Conservation (phyloP, 495 filamentous ascomycete genomes). For the Cercophora samala region DNA sequence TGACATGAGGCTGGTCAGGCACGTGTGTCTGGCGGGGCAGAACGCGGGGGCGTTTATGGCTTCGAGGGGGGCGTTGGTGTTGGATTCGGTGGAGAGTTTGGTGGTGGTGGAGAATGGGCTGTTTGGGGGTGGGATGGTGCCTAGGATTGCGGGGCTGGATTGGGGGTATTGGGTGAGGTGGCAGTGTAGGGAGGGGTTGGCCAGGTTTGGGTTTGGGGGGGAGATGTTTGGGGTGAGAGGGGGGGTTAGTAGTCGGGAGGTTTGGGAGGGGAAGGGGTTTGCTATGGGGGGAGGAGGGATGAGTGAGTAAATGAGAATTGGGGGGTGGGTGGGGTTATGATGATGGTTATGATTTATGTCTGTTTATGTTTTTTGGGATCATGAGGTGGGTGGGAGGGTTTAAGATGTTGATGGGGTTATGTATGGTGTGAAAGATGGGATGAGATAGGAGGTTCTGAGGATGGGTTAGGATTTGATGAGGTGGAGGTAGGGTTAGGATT, state of each 20-base stretch:
- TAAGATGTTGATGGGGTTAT: background rate
- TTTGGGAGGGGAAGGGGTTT: background rate
- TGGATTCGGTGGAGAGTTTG: slow-evolving; percentile 6
- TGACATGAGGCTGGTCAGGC: slow-evolving; percentile 8
- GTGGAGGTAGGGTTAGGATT: no score
- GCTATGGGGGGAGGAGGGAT: background rate
- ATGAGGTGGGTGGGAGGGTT: background rate
- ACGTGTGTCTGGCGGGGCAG: slow-evolving; percentile 9
- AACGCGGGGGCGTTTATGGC: background rate
- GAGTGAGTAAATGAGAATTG: background rate
- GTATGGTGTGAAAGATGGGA: background rate
- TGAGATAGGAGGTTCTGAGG: background rate
- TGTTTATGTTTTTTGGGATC: no score
- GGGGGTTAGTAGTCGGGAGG: background rate
- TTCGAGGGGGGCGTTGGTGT: background rate
- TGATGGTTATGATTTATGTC: background rate
- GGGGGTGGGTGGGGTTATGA: background rate
- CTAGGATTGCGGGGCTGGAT: slow-evolving; percentile 12
- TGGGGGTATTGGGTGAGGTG: slow-evolving; percentile 18
- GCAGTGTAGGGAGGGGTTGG: slow-evolving; percentile 12
- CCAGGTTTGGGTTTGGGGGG: slow-evolving; percentile 14
- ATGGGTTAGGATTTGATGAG: no score
- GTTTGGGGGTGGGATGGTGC: slow-evolving; percentile 14
- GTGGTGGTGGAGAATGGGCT: slow-evolving; percentile 15
- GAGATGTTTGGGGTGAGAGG: background rate